A percentile compares a stretch with the other conserved stretches of the same genome.
Conservation (phyloP, 164 flowering plant genomes). For the Pachysandra terminalis region DNA sequence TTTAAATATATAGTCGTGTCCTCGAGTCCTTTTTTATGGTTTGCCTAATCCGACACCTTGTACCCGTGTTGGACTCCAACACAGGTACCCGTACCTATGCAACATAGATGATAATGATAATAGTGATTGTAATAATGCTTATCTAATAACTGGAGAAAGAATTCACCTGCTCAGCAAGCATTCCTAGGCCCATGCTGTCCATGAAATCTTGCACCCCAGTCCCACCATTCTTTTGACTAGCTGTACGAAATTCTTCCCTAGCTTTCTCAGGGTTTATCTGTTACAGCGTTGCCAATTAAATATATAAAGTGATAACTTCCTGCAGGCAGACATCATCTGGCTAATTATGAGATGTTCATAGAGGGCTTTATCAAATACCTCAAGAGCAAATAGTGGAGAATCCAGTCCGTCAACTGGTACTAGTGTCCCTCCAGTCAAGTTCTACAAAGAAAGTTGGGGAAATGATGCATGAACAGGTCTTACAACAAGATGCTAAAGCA, state of each 20-base stretch:
- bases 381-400: slow-evolving; percentile 87
- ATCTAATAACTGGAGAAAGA: slow-evolving; percentile 4
- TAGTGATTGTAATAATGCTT: not conserved
- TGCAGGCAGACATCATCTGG: not conserved
- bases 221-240: slow-evolving; percentile 69
- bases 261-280: slow-evolving; percentile 97
- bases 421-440: slow-evolving; percentile 84
- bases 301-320: not conserved
- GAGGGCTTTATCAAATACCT: slow-evolving; percentile 39
- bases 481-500: no score
- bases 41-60: no score
- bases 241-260: slow-evolving; percentile 80
- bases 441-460: slow-evolving; percentile 33
- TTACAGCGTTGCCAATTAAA: not conserved
- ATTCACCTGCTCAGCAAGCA: slow-evolving; percentile 88
- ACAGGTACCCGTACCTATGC: no score
- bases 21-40: no score
- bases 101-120: not conserved
- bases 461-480: no score
- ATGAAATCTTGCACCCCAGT: slow-evolving; percentile 87
- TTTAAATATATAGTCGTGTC: no score
- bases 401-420: slow-evolving; percentile 90
- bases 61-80: no score
- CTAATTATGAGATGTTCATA: slow-evolving; percentile 1
- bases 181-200: slow-evolving; percentile 97